Evolutionary conservation across 768 basidiomycete genomes (phyloP), one percentile per base, ranked within the genome.

Genomic region (Lactarius sanguifluus): DNA sequence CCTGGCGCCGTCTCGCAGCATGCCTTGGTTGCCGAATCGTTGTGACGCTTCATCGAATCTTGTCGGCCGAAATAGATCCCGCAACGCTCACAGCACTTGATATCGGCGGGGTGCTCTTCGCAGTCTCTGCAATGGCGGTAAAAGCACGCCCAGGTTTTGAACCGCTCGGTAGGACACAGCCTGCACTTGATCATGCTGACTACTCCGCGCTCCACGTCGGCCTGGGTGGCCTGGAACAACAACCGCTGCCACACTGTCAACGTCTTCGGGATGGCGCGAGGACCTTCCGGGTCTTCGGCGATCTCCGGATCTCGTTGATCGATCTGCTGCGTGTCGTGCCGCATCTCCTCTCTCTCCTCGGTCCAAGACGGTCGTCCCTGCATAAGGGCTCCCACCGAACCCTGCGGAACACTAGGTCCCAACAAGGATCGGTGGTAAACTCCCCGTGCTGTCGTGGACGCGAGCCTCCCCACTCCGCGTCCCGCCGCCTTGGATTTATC

Each of bases 391-490:
- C 23, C 64, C 28, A 20, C 30, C 50, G 12, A 41, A n/a, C 23
- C 58, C 28, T 64, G 57, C 20, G n/a, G 58, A n/a, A 55, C 50
- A 32, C 58, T 59, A 23, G 58, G 64, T 28, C 64, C 64, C 58
- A 3, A 52, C 34, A 43, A 18, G 30, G 18, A 10, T 20, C 12
- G 40, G 25, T 59, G 58, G 50, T 59, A 50, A 55, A 64, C 5
- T 64, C 36, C 64, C 3, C 38, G 45, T 36, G 57, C 25, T 2
- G 25, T 58, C 13, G 12, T 32, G 45, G 57, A 20, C 45, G 63
- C 57, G 63, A 64, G 63, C 63, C 25, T 58, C 47, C 23, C 63
- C 45, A 36, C 63, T 52, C 63, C 63, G 34, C 57, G 28, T 38
- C 36, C 57, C 18, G 10, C 57, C 57, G 20, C 56, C 36, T 58